Percentiles rank a stretch among this genome's conserved stretches.
These are phyloP conservation scores for Mycena olivaceomarginata DNA, from an alignment of 768 basidiomycete genomes.

Conservation along the genomic window DNA sequence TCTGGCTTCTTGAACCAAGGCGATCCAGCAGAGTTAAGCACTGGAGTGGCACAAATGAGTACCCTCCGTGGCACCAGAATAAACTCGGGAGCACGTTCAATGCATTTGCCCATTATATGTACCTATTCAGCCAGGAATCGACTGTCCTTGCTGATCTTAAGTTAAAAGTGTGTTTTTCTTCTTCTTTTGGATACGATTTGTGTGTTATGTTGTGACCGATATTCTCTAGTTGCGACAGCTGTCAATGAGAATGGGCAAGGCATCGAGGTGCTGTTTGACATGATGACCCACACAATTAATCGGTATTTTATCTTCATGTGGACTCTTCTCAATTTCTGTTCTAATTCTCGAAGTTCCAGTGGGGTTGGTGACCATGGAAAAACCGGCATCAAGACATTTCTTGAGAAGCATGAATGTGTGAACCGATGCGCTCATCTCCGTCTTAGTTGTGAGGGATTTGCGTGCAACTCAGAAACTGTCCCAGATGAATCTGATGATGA, in stretches of 20 bases:
- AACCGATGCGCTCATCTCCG: slow-evolving; percentile 20
- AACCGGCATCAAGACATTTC: slow-evolving; percentile 17
- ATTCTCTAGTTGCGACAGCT: slow-evolving; percentile 6
- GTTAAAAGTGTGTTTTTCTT: neutral
- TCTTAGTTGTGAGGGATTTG: slow-evolving; percentile 28
- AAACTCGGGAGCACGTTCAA: slow-evolving; percentile 18
- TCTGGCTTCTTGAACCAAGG: too few relatives aligned
- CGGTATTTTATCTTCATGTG: slow-evolving; percentile 16
- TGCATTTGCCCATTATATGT: slow-evolving; percentile 23
- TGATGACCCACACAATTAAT: slow-evolving; percentile 18
- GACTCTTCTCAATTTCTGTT: slow-evolving; percentile 2
- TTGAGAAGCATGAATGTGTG: slow-evolving; percentile 27
- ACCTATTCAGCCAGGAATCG: slow-evolving; percentile 19
- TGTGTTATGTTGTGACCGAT: slow-evolving; percentile 4
- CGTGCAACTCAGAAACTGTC: slow-evolving; percentile 4
- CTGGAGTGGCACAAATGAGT: slow-evolving; percentile 34
- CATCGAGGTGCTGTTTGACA: slow-evolving; percentile 15
- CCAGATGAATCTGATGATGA: slow-evolving; percentile 13
- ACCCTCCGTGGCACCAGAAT: slow-evolving; percentile 23
- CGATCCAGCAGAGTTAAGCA: neutral
- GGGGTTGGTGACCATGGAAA: slow-evolving; percentile 27
- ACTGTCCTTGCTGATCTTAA: slow-evolving; percentile 17
- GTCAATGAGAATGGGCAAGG: slow-evolving; percentile 22
- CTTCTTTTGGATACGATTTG: neutral
- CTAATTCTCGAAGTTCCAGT: slow-evolving; percentile 13